Evolutionary conservation across 371 early-diverging fungal species (phyloP).

Genomic region (Haplosporangium sp.): DNA sequence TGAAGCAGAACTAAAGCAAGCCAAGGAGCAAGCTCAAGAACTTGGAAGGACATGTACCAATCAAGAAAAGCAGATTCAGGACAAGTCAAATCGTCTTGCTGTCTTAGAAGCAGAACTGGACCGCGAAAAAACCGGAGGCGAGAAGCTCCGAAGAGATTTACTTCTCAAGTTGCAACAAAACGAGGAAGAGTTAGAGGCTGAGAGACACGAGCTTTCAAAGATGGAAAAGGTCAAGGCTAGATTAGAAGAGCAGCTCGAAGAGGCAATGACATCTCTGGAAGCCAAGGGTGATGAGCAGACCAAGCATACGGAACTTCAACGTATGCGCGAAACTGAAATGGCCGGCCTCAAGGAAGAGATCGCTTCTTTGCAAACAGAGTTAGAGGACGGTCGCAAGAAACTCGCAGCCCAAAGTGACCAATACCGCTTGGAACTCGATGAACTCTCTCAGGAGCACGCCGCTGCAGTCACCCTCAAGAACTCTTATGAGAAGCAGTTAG

Average conservation of each 20-base stretch:
- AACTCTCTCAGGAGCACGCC: slow-evolving; percentile 57
- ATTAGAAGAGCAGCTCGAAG: slow-evolving; percentile 72
- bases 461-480: slow-evolving; percentile 56
- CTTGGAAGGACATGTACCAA: slow-evolving; percentile 55
- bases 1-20: slow-evolving; percentile 59
- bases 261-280: slow-evolving; percentile 72
- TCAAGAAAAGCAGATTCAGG: slow-evolving; percentile 66
- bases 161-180: slow-evolving; percentile 69
- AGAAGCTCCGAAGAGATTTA: slow-evolving; percentile 72
- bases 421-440: slow-evolving; percentile 71
- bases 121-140: slow-evolving; percentile 61
- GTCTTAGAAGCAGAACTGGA: slow-evolving; percentile 67
- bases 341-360: slow-evolving; percentile 72
- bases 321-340: slow-evolving; percentile 85
- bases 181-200: slow-evolving; percentile 74
- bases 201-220: slow-evolving; percentile 69
- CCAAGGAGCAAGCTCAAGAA: slow-evolving; percentile 68
- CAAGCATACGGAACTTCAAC: slow-evolving; percentile 75
- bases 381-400: slow-evolving; percentile 72
- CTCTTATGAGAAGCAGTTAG: slow-evolving; percentile 63
- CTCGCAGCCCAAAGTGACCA: slow-evolving; percentile 72
- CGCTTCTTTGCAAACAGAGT: slow-evolving; percentile 63
- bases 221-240: slow-evolving; percentile 65
- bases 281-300: slow-evolving; percentile 82
- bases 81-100: slow-evolving; percentile 49